phyloP scores from a whole-genome alignment of 306 rosid genomes.

The Abrus precatorius region DNA sequence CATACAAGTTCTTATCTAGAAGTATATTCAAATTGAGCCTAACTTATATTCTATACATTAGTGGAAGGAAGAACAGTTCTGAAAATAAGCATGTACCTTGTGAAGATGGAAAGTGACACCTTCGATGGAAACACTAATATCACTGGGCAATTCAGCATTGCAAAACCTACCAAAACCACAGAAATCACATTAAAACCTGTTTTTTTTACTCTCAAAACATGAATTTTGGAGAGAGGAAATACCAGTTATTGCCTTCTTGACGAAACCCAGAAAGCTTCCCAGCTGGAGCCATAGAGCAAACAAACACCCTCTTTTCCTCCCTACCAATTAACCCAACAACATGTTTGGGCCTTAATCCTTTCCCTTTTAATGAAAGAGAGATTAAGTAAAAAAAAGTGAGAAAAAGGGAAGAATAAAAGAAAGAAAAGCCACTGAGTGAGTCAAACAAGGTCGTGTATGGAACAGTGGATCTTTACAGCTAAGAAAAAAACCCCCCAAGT shows the following conservation, averaged over 20 bases:
- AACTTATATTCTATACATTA: neutral
- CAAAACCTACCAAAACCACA: conserved; percentile 67
- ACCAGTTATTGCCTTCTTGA: conserved; percentile 86
- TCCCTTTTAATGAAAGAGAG: too few species aligned
- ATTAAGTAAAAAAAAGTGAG: too few species aligned
- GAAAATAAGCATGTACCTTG: conserved; percentile 59
- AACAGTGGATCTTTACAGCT: too few species aligned
- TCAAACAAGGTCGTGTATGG: too few species aligned
- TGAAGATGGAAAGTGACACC: conserved; percentile 82
- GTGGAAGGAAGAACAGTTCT: conserved; percentile 23
- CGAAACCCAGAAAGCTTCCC: conserved; percentile 81
- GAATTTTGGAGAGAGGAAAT: conserved; percentile 38
- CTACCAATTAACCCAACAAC: too few species aligned
- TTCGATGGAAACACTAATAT: conserved; percentile 70
- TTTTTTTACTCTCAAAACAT: neutral
- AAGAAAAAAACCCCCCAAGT: too few species aligned
- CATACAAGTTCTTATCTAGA: too few species aligned
- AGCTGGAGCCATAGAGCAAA: conserved; percentile 79
- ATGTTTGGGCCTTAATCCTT: too few species aligned
- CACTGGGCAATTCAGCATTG: conserved; percentile 76
- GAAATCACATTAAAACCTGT: conserved; percentile 35
- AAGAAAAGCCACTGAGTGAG: too few species aligned
- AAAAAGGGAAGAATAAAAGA: too few species aligned
- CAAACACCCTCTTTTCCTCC: conserved; percentile 30
- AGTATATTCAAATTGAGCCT: too few species aligned